Percentiles rank a stretch among this genome's conserved stretches.
Conservation (phyloP, 192 early-diverging fungal species). For the Coemansia sp. region DNA sequence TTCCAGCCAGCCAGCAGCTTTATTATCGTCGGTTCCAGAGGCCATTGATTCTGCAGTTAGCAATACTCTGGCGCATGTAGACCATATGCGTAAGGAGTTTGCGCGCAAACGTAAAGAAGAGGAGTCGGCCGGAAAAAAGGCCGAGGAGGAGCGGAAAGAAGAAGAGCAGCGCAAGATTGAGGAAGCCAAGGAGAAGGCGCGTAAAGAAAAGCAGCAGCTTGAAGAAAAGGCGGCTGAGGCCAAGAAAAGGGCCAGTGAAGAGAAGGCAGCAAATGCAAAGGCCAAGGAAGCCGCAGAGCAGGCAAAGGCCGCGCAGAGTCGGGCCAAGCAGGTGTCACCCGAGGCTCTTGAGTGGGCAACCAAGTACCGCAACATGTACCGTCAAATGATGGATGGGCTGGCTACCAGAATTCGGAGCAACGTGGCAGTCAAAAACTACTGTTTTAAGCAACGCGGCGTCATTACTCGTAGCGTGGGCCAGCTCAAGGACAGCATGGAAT, state of each 20-base stretch:
- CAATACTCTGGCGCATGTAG: slow-evolving; percentile 20
- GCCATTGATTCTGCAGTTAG: slow-evolving; percentile 11
- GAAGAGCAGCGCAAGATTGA: background rate
- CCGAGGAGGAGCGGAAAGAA: slow-evolving; percentile 2
- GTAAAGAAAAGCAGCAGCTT: background rate
- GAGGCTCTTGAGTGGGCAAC: slow-evolving; percentile 31
- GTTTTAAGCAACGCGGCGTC: slow-evolving; percentile 42
- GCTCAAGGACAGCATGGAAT: slow-evolving; percentile 48
- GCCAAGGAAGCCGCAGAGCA: background rate
- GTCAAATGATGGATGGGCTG: slow-evolving; percentile 21
- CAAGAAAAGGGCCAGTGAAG: background rate
- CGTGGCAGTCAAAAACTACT: slow-evolving; percentile 16
- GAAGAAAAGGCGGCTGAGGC: background rate
- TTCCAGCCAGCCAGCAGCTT: background rate
- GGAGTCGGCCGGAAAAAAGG: slow-evolving; percentile 10
- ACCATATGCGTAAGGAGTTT: slow-evolving; percentile 37
- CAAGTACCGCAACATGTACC: slow-evolving; percentile 38
- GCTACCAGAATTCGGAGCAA: slow-evolving; percentile 20
- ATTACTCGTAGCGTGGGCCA: slow-evolving; percentile 44
- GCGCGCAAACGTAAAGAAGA: slow-evolving; percentile 10
- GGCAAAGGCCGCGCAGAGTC: background rate
- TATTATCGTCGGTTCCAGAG: background rate
- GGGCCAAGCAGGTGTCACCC: slow-evolving; percentile 11
- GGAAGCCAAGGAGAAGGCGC: background rate
- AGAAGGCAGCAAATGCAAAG: slow-evolving; percentile 1